Base-by-base conservation (phyloP, 2,329 filamentous ascomycete species). In the Microsporum ferrugineum region DNA sequence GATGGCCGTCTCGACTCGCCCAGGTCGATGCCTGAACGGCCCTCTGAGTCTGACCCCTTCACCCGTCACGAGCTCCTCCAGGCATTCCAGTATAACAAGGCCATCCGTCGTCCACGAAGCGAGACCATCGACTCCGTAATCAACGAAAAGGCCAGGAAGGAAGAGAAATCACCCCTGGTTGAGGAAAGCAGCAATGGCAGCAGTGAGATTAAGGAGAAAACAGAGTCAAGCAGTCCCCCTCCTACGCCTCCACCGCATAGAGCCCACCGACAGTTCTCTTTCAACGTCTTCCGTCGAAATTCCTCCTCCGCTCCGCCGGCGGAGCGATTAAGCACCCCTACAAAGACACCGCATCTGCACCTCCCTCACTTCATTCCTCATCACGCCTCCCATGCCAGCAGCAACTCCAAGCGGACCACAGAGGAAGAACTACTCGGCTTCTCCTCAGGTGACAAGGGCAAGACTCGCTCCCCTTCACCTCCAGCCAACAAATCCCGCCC, bases 341-440 rank as follows among this genome's bases (percentile, higher is more conserved):
- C 55, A 34, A 55, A 34, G 14, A 55, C 29, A 31, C 3, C 49
- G 2, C 53, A 63, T 17, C 57, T 64, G 33, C 53, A 56, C 5
- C 55, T 64, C 17, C 47, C 60, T 2, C 29, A 57, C 43, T 58
- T 65, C 36, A 41, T 36, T 12, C n/a, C 60, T 2, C 61, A 60
- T 14, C 60, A 41, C 38, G 38, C 34, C 53, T 53, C 27, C 36
- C 38, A 5, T 63, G 51, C 70, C 62, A 68, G 65, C 63, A 65
- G 69, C 23, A 49, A 27, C 33, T 67, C 64, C 14, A 64, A 72
- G 51, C 29, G 14, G n/a, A 55, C 4, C 31, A 55, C 83, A 1
- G 91, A 95, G 71, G 91, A 96, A 75, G 91, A 95, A 74, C 79
- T 84, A 17, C 73, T 92, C 5, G 91, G 90, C 0, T 81, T 96